Conservation (phyloP, 1,284 basidiomycete genomes). For the Tilletia caries region DNA sequence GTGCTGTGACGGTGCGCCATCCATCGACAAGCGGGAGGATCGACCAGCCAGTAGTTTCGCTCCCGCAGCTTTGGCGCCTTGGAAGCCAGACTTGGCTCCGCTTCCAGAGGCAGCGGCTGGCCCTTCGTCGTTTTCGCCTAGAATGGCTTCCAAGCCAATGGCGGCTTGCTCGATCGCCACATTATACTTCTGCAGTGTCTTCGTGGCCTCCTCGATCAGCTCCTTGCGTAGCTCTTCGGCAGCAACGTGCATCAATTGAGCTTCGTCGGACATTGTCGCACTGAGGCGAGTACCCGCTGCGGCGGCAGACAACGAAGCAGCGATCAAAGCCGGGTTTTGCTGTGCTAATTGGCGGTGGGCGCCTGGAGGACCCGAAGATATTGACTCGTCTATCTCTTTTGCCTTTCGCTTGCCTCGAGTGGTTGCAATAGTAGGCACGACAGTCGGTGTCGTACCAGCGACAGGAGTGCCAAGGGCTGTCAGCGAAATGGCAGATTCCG, state of each 20-base stretch:
- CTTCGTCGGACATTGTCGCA: background rate
- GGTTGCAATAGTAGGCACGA: too few relatives aligned
- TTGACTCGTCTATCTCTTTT: too few relatives aligned
- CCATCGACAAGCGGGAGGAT: too few relatives aligned
- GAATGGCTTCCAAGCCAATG: background rate
- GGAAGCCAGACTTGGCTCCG: background rate
- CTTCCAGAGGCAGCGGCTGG: too few relatives aligned
- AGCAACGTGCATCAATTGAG: background rate
- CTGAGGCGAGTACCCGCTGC: background rate
- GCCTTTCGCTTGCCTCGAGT: too few relatives aligned
- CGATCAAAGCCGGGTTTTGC: background rate
- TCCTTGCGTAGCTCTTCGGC: background rate
- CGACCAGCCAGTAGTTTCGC: too few relatives aligned
- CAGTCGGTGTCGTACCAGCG: too few relatives aligned
- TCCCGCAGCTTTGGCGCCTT: background rate
- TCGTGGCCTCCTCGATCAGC: background rate
- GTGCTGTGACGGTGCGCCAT: too few relatives aligned
- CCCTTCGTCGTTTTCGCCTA: background rate
- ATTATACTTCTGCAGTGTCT: background rate
- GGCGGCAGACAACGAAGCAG: background rate
- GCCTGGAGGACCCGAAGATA: too few relatives aligned
- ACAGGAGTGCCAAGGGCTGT: too few relatives aligned
- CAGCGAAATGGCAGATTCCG: too few relatives aligned
- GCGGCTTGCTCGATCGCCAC: conserved; percentile 3
- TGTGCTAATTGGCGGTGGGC: too few relatives aligned